Evolutionary conservation across 441 rosid species (phyloP), one percentile per base, ranked within the genome.

Genomic region (Aquilaria agallochum): DNA sequence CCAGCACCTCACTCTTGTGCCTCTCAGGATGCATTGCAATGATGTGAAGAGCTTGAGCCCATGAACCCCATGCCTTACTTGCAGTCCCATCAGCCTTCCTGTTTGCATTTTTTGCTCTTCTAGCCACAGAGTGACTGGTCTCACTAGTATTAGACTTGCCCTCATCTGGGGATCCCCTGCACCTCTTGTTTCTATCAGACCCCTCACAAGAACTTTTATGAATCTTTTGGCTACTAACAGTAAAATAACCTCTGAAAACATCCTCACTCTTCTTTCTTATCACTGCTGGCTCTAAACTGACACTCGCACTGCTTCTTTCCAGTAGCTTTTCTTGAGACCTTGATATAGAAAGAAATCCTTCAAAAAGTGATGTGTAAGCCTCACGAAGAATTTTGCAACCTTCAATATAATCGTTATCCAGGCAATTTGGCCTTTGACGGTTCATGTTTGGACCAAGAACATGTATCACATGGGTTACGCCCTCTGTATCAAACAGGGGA

Each of bases 361-460:
- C 84, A 71, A 91, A 89, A 56, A 94, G 94, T 64, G 97, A 81
- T 42, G 88, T 63, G 76, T 91, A 94, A 53, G 95, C 89, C 65
- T 79, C 84, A 34, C 69, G 69, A 12, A 91, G 97, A 79, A 84
- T 65, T 71, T 79, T 71, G 79, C 94, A 84, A 64, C 95, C 97
- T 58, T 76, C 84, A 66, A 52, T 58, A 68, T 94, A 90, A 83
- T 94, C 92, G 31, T 73, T 67, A 32, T 76, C 70, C n/a, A 90
- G 88, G 62, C 72, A 84, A 70, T 89, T 78, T 52, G 97, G 95
- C 69, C 96, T 82, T 50, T 76, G 74, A n/a, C 90, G 94, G 65
- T 94, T 94, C 99, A 91, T 91, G 72, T 94, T 91, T 45, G 99
- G 97, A 58, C 99, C 97, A 76, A 94, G 90, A 67, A 94, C 95